Evolutionary conservation across 1,284 basidiomycete species (phyloP).

Genomic region (Tilletia caries): DNA sequence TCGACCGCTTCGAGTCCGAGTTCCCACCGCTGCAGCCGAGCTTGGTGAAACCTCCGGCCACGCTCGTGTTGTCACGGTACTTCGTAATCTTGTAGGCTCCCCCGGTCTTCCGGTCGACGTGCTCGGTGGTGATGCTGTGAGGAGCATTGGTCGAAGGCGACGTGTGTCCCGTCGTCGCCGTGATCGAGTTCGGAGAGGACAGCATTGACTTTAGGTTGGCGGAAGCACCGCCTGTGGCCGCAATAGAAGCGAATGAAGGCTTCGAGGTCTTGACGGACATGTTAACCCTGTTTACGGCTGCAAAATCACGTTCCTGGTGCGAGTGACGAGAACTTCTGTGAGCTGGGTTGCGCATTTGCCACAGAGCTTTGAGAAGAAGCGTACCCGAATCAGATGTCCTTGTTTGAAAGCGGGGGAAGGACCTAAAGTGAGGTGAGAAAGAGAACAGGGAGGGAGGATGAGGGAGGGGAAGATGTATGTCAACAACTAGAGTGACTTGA

Average conservation of each 20-base stretch:
- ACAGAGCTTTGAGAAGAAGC: background rate
- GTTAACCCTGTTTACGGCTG: too few species aligned
- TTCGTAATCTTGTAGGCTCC: constrained; percentile 12
- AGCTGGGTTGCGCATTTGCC: background rate
- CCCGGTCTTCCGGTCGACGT: constrained; percentile 10
- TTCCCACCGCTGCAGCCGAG: background rate
- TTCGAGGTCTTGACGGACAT: background rate
- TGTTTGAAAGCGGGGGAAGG: background rate
- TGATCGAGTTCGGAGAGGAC: background rate
- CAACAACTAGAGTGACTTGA: too few species aligned
- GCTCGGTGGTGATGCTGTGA: constrained; percentile 13
- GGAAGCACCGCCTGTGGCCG: background rate
- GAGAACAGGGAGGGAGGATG: constrained; percentile 1
- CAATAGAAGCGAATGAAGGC: background rate
- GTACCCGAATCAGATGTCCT: background rate
- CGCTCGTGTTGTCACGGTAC: constrained; percentile 13
- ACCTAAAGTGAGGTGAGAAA: background rate
- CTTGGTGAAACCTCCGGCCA: constrained; percentile 11
- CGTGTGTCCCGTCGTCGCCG: background rate
- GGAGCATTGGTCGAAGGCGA: background rate
- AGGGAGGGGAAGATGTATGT: too few species aligned
- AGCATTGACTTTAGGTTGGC: background rate
- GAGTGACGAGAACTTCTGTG: background rate
- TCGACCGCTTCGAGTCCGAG: background rate
- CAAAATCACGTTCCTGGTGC: too few species aligned